Evolutionary conservation across 2,329 filamentous ascomycete species (phyloP), one percentile per base, ranked within the genome.

Genomic region (Trichocomaceae sp.): DNA sequence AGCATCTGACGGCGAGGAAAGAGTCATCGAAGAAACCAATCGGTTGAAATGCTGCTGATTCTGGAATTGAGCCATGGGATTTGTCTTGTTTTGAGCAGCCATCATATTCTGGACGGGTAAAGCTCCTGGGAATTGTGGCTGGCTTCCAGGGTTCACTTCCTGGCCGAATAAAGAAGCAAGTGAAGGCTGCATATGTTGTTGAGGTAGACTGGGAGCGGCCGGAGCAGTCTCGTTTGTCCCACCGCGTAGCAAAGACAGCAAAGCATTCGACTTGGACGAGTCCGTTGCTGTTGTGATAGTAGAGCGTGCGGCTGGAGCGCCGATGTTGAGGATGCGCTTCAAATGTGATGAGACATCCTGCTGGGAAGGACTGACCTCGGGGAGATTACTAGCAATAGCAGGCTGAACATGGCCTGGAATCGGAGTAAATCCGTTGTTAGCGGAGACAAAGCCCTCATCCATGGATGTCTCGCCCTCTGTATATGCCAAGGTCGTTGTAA

Each of bases 181-280:
- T 45, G 47, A 20, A 29, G 83, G 79, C 13, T 86, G 81, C 5
- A 26, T 4, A 51, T 31, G 81, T 67, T 8, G 82, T 79, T 5
- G 80, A 82, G 50, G 77, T 76, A 42, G 75, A 77, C 57, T 68
- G 63, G 54, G 66, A 68, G 57, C 50, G 46, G 33, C 51, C 20
- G 29, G 31, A 31, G 54, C 6, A 29, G 29, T 52, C 17, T 71
- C 58, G 58, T 66, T 62, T 3, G 69, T 59, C 19, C 68, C 69
- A 47, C 72, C 71, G 58, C 76, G 73, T 42, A 86, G 71, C 59
- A 86, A 72, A 15, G 80, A 77, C 51, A 86, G 69, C 47, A 86
- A 73, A 35, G 77, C 77, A 62, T 77, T 79, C 0, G 77, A 75
- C 57, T 77, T 75, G 8, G 69, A 69, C 10, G 69, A 62, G 42